phyloP scores from a whole-genome alignment of 2,329 filamentous ascomycete genomes.

The Claviceps paspali region DNA sequence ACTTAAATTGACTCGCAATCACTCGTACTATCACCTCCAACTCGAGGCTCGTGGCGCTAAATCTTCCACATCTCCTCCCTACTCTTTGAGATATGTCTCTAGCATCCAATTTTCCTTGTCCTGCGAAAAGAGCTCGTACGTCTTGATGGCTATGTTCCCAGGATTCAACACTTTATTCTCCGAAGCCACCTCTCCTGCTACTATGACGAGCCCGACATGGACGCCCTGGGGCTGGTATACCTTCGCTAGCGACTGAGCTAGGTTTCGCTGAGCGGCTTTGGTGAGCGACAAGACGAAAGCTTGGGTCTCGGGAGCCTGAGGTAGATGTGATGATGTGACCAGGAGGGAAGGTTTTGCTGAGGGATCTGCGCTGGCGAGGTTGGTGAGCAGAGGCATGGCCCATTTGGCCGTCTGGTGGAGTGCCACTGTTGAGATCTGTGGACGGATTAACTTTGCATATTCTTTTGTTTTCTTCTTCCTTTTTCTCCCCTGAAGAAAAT shows the following conservation, averaged over 20 bases:
- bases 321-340: conserved; percentile 32
- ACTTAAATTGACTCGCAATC: too few species aligned
- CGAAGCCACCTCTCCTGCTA: conserved; percentile 21
- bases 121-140: conserved; percentile 9
- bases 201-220: conserved; percentile 29
- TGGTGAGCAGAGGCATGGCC: conserved; percentile 26
- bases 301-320: conserved; percentile 28
- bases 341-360: conserved; percentile 27
- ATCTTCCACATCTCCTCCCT: too few species aligned
- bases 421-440: conserved; percentile 28
- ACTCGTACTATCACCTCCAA: too few species aligned
- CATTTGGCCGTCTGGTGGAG: conserved; percentile 32
- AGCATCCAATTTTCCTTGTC: conserved; percentile 1
- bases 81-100: not conserved
- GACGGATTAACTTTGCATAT: not conserved
- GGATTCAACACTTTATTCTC: conserved; percentile 7
- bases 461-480: not conserved
- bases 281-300: conserved; percentile 33
- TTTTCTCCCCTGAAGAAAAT: not conserved
- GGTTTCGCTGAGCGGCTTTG: conserved; percentile 35
- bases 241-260: conserved; percentile 27
- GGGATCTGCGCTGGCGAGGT: conserved; percentile 15
- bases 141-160: conserved; percentile 7
- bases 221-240: conserved; percentile 24
- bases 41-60: too few species aligned